Conservation (phyloP, 257 asterid species). For the Eucommia ulmoides region DNA sequence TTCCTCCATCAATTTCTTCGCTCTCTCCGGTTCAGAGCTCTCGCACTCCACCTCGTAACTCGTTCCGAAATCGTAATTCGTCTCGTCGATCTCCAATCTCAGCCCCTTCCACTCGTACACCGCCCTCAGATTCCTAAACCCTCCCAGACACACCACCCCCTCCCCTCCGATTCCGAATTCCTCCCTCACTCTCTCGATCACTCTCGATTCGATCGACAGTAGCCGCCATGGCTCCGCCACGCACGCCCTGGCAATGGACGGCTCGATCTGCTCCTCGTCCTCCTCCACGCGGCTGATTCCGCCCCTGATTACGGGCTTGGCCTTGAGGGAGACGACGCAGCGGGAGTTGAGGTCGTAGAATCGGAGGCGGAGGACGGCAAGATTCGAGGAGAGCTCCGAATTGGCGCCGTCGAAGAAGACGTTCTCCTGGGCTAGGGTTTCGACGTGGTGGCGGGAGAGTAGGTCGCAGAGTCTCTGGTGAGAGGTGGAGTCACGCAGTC, state of each 20-base stretch:
- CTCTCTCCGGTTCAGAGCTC: conserved; percentile 62
- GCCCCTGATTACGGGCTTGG: conserved; percentile 44
- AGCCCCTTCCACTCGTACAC: conserved; percentile 79
- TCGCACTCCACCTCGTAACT: conserved; percentile 81
- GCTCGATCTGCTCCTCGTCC: conserved; percentile 72
- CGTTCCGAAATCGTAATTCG: conserved; percentile 53
- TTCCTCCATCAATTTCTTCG: conserved; percentile 42
- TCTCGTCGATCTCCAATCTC: conserved; percentile 71
- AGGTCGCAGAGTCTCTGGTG: conserved; percentile 52
- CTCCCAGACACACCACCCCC: conserved; percentile 61
- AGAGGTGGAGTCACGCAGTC: conserved; percentile 47
- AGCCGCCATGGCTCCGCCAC: conserved; percentile 63
- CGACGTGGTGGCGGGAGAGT: conserved; percentile 54
- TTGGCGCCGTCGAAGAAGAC: conserved; percentile 73
- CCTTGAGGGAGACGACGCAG: conserved; percentile 63
- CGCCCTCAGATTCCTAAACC: conserved; percentile 68
- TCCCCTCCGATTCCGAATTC: conserved; percentile 39
- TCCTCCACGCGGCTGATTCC: conserved; percentile 79
- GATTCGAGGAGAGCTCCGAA: conserved; percentile 55
- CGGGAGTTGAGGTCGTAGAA: conserved; percentile 75
- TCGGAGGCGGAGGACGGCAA: conserved; percentile 89
- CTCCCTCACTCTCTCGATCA: conserved; percentile 35
- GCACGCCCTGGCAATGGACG: conserved; percentile 52
- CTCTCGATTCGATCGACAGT: conserved; percentile 26
- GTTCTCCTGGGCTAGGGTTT: conserved; percentile 64